A percentile compares a stretch with the other conserved stretches of the same genome.
These are phyloP conservation scores for Imleria badia DNA, from an alignment of 768 basidiomycete species.

Conservation along the genomic window DNA sequence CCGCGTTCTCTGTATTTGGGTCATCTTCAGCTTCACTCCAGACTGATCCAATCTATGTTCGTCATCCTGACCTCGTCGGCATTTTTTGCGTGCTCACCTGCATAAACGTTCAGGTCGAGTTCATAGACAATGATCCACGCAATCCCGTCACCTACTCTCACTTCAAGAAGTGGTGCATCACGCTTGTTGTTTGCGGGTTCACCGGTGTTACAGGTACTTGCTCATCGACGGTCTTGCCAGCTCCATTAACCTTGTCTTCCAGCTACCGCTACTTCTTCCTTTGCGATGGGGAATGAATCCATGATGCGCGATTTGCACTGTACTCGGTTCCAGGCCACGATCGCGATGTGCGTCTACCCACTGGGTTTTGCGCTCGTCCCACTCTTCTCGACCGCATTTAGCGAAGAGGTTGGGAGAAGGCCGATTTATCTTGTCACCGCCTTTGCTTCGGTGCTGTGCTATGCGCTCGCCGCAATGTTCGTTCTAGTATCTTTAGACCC, in stretches of 20 bases:
- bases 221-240: neutral
- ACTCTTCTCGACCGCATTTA: constrained; percentile 63
- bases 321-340: constrained; percentile 42
- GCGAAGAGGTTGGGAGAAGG: constrained; percentile 66
- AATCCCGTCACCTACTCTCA: constrained; percentile 39
- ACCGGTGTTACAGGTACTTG: constrained; percentile 27
- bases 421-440: constrained; percentile 56
- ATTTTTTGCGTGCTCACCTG: neutral
- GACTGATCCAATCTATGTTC: constrained; percentile 10
- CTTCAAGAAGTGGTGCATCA: constrained; percentile 41
- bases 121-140: constrained; percentile 34
- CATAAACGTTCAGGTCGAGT: constrained; percentile 37
- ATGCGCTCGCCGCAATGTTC: constrained; percentile 35
- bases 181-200: constrained; percentile 31
- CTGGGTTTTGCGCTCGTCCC: constrained; percentile 64
- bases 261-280: constrained; percentile 54
- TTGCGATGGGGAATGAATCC: constrained; percentile 51
- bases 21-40: constrained; percentile 7
- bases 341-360: constrained; percentile 52
- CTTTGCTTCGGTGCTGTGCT: constrained; percentile 43
- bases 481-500: neutral
- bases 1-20: neutral
- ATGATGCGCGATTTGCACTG: constrained; percentile 51
- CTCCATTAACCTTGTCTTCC: neutral
- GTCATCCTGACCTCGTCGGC: neutral